Conservation (phyloP, 345 rosid genomes). For the Arabidopsis thaliana region DNA sequence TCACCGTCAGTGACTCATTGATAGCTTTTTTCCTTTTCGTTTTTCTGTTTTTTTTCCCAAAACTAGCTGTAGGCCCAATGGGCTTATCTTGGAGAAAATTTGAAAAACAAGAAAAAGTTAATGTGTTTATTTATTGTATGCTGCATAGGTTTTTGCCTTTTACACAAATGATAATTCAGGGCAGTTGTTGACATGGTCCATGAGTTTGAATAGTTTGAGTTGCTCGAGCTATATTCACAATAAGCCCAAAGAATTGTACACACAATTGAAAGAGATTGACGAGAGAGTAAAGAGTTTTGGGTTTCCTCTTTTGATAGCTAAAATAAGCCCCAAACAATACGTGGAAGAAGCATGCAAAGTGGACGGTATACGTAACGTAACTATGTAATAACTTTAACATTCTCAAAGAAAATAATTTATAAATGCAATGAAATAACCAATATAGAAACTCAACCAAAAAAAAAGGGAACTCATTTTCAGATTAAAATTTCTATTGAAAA, state of each 20-base stretch:
- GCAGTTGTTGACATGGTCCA: neutral
- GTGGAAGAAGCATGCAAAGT: neutral
- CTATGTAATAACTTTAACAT: conserved; percentile 2
- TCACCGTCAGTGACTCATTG: conserved; percentile 8
- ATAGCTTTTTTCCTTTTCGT: neutral
- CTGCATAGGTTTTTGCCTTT: neutral
- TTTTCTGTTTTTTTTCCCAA: neutral
- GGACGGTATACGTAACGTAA: neutral
- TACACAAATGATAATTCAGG: neutral
- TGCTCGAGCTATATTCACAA: neutral
- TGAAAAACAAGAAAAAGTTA: neutral
- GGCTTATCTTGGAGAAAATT: neutral
- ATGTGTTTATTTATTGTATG: neutral
- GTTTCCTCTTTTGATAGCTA: conserved; percentile 4
- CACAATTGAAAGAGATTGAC: neutral
- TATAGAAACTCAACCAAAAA: neutral
- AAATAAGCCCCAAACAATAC: conserved; percentile 1
- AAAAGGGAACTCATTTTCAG: conserved; percentile 1
- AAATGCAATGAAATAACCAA: neutral
- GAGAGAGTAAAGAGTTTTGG: neutral
- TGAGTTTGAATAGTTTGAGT: neutral
- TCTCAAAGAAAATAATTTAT: neutral
- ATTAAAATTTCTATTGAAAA: neutral
- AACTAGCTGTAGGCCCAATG: neutral
- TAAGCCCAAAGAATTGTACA: neutral